Base-by-base conservation (phyloP, 768 basidiomycete species). In the Pholiota microspora region DNA sequence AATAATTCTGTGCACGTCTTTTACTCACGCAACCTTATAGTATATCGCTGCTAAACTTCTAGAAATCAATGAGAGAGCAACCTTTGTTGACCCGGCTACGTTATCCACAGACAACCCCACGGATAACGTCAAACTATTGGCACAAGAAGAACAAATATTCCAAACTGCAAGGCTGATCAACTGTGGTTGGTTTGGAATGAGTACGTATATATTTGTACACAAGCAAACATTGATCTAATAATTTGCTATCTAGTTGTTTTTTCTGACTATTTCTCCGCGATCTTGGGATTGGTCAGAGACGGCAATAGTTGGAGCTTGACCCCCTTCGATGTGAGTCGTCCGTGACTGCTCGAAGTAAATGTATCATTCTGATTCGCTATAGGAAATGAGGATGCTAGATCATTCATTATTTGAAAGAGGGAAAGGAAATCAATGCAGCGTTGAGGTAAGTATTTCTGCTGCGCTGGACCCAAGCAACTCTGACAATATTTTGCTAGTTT, bases 81-180 rank as follows among this genome's bases (percentile, higher is more conserved):
- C 67, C 0, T 94, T 78, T 64, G 61, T 62, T 2, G 77, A 90
- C 60, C 88, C 89, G 0, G 68, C 72, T 25, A 74, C 59, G 1
- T 63, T 87, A 18, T 65, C 73, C 6, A 56, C 66, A 2, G 72
- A 74, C 49, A 63, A 71, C 46, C 73, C 75, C 9, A 67, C 54
- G 4, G 54, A 67, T 3, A 64, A 69, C 13, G 60, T 64, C 12
- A 72, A 77, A 35, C 62, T 83, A 2, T 38, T 73, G 25, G 73
- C 64, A 7, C 86, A 88, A 61, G 87, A 88, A 45, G 84, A 89
- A 56, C 87, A 92, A 54, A 77, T 94, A n/a, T 94, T 93, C 81
- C 86, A 92, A 66, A 89, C 81, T 4, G 82, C 89, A 0, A 81
- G 89, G 2, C 73, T 92, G 9, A 76, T 89, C 60, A 94, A 94